A percentile compares a stretch with the other conserved stretches of the same genome.
phyloP scores from a whole-genome alignment of 2,329 filamentous ascomycete genomes.

The Sclerotinia sclerotiorum region DNA sequence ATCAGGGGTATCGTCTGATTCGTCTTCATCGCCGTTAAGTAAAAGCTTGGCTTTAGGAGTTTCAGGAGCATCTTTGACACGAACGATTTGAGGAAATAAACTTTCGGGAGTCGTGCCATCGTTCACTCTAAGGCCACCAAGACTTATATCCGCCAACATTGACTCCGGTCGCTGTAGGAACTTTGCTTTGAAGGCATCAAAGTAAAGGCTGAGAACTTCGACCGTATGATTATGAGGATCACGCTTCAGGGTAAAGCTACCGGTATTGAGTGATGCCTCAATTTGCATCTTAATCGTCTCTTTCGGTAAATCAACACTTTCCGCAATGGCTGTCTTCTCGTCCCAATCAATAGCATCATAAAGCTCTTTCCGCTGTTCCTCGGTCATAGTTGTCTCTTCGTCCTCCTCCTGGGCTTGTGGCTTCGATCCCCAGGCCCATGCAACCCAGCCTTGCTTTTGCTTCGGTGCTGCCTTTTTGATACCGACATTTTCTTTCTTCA shows the following conservation, averaged over 20 bases:
- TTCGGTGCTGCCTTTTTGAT: slow-evolving; percentile 66
- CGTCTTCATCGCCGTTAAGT: slow-evolving; percentile 43
- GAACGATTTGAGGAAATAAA: slow-evolving; percentile 90
- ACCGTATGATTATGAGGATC: slow-evolving; percentile 74
- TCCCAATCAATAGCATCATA: slow-evolving; percentile 99
- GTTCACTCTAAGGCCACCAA: slow-evolving; percentile 90
- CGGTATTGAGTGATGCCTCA: slow-evolving; percentile 88
- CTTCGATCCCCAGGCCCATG: slow-evolving; percentile 89
- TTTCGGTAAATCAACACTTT: slow-evolving; percentile 83
- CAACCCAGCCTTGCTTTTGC: slow-evolving; percentile 80
- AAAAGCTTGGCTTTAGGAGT: slow-evolving; percentile 43
- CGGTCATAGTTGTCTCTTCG: slow-evolving; percentile 84
- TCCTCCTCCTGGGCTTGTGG: slow-evolving; percentile 59
- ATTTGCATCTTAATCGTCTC: slow-evolving; percentile 92
- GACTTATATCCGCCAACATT: slow-evolving; percentile 80
- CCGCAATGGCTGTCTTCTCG: slow-evolving; percentile 85
- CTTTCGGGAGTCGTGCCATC: slow-evolving; percentile 93
- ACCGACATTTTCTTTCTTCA: slow-evolving; percentile 91
- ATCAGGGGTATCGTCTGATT: slow-evolving; percentile 53
- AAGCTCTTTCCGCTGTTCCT: slow-evolving; percentile 92
- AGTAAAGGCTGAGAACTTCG: slow-evolving; percentile 87
- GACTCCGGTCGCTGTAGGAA: slow-evolving; percentile 89
- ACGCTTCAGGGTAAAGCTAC: slow-evolving; percentile 90
- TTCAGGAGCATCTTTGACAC: slow-evolving; percentile 81
- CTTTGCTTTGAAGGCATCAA: slow-evolving; percentile 91